These are phyloP conservation scores for Fusarium illudens DNA, from an alignment of 2,329 filamentous ascomycete species.

Conservation along the genomic window DNA sequence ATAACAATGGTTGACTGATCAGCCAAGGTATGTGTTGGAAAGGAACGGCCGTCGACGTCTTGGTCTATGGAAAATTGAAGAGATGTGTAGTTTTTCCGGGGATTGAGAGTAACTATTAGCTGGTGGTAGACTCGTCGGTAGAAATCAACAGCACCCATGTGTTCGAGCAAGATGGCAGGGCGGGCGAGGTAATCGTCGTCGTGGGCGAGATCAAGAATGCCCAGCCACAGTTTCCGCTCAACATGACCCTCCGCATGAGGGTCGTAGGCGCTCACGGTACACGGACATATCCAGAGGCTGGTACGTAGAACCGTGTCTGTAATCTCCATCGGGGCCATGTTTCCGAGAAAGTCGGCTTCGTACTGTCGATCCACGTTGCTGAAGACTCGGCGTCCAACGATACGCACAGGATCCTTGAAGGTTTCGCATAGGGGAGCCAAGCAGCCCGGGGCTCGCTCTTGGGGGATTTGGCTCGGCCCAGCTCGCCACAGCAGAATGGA, in stretches of 20 bases:
- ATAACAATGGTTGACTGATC: not conserved
- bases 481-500: constrained; percentile 35
- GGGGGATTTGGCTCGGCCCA: not conserved
- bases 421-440: constrained; percentile 16
- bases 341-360: constrained; percentile 30
- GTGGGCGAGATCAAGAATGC: constrained; percentile 33
- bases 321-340: constrained; percentile 30
- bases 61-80: not conserved
- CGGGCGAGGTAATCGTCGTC: constrained; percentile 35
- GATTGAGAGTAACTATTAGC: constrained; percentile 26
- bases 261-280: constrained; percentile 6
- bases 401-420: constrained; percentile 24
- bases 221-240: constrained; percentile 22
- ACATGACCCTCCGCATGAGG: not conserved
- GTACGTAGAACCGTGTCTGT: constrained; percentile 31
- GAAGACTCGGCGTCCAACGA: constrained; percentile 32
- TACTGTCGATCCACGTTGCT: constrained; percentile 22
- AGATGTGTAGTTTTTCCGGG: not conserved
- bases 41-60: not conserved
- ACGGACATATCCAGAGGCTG: constrained; percentile 35
- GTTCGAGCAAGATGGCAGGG: constrained; percentile 34
- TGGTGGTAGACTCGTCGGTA: constrained; percentile 33
- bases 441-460: constrained; percentile 20
- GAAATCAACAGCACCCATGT: constrained; percentile 23
- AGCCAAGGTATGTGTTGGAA: not conserved